Evolutionary conservation across 345 rosid genomes (phyloP).

Genomic region (Bretschneidera sinensis): DNA sequence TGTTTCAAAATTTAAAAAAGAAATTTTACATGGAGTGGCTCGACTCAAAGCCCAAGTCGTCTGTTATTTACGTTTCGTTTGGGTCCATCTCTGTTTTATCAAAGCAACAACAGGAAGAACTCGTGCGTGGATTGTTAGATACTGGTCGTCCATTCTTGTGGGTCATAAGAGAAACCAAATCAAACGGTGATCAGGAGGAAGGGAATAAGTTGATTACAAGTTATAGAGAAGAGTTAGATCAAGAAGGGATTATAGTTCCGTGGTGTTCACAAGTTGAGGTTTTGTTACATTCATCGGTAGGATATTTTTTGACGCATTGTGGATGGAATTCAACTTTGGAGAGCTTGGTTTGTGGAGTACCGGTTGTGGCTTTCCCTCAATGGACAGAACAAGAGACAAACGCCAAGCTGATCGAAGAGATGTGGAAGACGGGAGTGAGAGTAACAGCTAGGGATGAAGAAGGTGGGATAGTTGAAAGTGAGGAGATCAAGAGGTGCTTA

Average conservation of each 20-base stretch:
- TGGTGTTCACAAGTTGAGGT: constrained; percentile 75
- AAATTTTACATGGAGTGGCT: constrained; percentile 29
- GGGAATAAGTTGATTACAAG: constrained; percentile 22
- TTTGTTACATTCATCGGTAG: constrained; percentile 45
- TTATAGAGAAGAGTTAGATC: constrained; percentile 39
- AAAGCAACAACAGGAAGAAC: too few relatives aligned
- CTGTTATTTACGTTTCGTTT: constrained; percentile 23
- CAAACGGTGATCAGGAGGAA: constrained; percentile 16
- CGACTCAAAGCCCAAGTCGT: constrained; percentile 35
- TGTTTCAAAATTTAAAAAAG: constrained; percentile 23
- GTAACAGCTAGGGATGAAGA: constrained; percentile 44
- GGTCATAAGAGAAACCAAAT: constrained; percentile 35
- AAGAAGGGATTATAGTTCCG: constrained; percentile 48
- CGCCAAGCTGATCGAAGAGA: constrained; percentile 48
- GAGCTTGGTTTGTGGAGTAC: constrained; percentile 46
- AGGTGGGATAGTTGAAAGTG: constrained; percentile 40
- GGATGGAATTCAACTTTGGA: constrained; percentile 78
- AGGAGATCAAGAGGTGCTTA: constrained; percentile 58
- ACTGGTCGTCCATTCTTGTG: too few relatives aligned
- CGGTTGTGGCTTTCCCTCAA: constrained; percentile 65
- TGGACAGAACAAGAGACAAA: constrained; percentile 56
- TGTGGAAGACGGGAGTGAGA: constrained; percentile 48
- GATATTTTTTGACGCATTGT: constrained; percentile 64
- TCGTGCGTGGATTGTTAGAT: too few relatives aligned
- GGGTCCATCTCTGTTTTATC: constrained; percentile 45